Conservation (phyloP, 2,329 filamentous ascomycete genomes). For the Fusarium globosum region DNA sequence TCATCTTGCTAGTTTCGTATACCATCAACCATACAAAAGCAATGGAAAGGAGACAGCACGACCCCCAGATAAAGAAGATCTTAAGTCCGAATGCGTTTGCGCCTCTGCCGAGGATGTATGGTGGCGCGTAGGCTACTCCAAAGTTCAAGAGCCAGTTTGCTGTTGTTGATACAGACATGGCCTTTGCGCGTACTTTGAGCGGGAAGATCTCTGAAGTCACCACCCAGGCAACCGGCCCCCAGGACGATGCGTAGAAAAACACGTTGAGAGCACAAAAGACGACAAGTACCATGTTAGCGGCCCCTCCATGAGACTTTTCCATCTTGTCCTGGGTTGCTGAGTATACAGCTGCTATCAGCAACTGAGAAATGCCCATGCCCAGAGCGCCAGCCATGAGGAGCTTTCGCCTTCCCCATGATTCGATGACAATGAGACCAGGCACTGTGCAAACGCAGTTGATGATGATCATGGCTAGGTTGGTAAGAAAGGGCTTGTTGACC, state of each 20-base stretch:
- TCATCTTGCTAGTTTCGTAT: slow-evolving; percentile 81
- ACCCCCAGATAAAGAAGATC: slow-evolving; percentile 85
- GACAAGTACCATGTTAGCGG: slow-evolving; percentile 69
- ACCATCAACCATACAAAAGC: slow-evolving; percentile 80
- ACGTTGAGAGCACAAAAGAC: slow-evolving; percentile 76
- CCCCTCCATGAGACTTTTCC: slow-evolving; percentile 48
- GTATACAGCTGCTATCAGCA: slow-evolving; percentile 72
- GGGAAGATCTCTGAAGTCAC: slow-evolving; percentile 78
- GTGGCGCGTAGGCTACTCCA: slow-evolving; percentile 85
- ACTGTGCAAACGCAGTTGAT: slow-evolving; percentile 83
- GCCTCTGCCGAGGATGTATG: slow-evolving; percentile 76
- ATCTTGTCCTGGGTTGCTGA: slow-evolving; percentile 53
- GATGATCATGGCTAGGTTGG: slow-evolving; percentile 78
- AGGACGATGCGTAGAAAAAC: slow-evolving; percentile 82
- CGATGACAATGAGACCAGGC: slow-evolving; percentile 79
- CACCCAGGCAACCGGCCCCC: slow-evolving; percentile 82
- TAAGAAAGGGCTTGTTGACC: slow-evolving; percentile 72
- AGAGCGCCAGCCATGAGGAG: slow-evolving; percentile 78
- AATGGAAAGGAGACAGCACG: slow-evolving; percentile 77
- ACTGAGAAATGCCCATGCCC: slow-evolving; percentile 76
- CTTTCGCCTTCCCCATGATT: slow-evolving; percentile 78
- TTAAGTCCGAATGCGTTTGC: slow-evolving; percentile 76
- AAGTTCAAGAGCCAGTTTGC: slow-evolving; percentile 85
- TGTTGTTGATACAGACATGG: slow-evolving; percentile 79
- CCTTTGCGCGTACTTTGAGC: slow-evolving; percentile 76